Conservation (phyloP, 1,284 basidiomycete genomes). For the Irpex sp. region DNA sequence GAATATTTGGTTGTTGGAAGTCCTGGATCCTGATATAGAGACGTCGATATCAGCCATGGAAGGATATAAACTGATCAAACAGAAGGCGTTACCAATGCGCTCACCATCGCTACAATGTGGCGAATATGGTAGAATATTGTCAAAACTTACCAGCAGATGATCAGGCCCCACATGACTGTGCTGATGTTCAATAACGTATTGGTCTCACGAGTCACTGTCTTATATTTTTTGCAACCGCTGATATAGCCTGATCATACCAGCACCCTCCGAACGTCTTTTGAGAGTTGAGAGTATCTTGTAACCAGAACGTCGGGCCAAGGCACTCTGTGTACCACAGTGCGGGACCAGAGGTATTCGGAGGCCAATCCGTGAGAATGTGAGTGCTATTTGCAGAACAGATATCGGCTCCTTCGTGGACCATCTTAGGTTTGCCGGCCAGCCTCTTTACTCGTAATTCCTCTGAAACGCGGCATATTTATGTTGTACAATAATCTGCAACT, state of each 20-base stretch:
- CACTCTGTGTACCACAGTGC: not conserved
- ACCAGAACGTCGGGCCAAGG: not conserved
- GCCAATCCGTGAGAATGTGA: not conserved
- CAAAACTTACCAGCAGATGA: not conserved
- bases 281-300: not conserved
- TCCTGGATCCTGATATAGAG: not conserved
- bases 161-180: not conserved
- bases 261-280: too few relatives aligned
- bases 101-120: not conserved
- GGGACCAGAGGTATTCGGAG: not conserved
- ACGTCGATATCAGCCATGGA: not conserved
- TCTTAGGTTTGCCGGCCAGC: too few relatives aligned
- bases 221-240: too few relatives aligned
- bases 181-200: not conserved
- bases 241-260: too few relatives aligned
- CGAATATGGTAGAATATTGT: not conserved
- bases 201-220: too few relatives aligned
- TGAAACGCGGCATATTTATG: too few relatives aligned
- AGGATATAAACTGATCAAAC: not conserved
- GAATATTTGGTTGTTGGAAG: not conserved
- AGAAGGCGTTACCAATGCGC: not conserved
- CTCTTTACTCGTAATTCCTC: too few relatives aligned
- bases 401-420: too few relatives aligned
- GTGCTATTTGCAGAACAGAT: not conserved
- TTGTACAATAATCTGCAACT: too few relatives aligned